Conservation (phyloP, 345 rosid species). For the Garcia nutans region DNA sequence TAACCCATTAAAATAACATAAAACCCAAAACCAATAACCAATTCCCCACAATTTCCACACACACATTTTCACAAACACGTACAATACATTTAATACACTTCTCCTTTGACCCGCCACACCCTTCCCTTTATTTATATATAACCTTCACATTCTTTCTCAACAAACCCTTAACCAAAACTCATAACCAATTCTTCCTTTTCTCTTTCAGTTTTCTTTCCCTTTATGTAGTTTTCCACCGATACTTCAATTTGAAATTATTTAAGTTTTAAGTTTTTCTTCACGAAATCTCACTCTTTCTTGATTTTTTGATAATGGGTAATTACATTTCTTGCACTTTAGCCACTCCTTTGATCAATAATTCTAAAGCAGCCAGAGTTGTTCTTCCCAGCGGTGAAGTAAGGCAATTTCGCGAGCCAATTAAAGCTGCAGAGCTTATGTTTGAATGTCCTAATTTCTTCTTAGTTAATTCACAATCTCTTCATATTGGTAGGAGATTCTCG, state of each 20-base stretch:
- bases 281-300: neutral
- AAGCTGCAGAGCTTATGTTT: constrained; percentile 86
- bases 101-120: neutral
- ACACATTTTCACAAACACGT: neutral
- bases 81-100: too few species aligned
- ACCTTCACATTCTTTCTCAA: neutral
- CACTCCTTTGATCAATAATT: constrained; percentile 35
- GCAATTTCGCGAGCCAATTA: constrained; percentile 48
- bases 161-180: neutral
- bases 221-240: too few species aligned
- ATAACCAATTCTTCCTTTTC: neutral
- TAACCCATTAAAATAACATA: too few species aligned
- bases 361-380: constrained; percentile 51
- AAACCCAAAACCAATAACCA: neutral
- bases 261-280: too few species aligned
- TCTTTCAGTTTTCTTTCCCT: neutral
- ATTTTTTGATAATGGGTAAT: constrained; percentile 54
- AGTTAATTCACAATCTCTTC: constrained; percentile 61
- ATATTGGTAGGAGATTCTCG: constrained; percentile 56
- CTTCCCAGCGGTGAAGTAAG: constrained; percentile 69
- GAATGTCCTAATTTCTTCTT: constrained; percentile 81
- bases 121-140: neutral
- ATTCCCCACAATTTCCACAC: neutral
- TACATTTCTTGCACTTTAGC: constrained; percentile 57
- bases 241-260: too few species aligned